phyloP scores from a whole-genome alignment of 805 yeast genomes.

The Metschnikowia lunata region DNA sequence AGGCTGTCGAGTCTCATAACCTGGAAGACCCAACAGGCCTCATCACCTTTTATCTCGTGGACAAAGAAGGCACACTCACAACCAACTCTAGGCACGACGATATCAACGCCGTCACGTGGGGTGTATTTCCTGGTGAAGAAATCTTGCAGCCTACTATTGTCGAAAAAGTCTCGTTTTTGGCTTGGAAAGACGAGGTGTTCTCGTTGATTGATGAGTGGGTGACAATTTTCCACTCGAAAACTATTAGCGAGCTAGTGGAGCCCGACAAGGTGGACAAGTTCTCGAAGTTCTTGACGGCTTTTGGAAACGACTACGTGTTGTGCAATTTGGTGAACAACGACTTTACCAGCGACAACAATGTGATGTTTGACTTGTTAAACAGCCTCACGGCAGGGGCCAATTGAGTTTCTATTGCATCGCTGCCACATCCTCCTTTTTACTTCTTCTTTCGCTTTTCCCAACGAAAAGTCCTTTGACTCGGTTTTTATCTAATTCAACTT shows the following conservation, averaged over 20 bases:
- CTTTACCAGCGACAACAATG: conserved; percentile 50
- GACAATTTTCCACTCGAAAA: conserved; percentile 40
- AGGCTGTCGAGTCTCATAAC: conserved; percentile 45
- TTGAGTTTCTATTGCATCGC: conserved; percentile 3
- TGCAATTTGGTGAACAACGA: conserved; percentile 91
- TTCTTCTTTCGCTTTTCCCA: not conserved
- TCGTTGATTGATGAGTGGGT: conserved; percentile 81
- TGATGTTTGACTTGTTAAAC: conserved; percentile 53
- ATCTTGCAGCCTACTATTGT: conserved; percentile 94
- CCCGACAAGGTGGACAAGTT: conserved; percentile 30
- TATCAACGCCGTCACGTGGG: conserved; percentile 97
- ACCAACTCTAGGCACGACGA: conserved; percentile 72
- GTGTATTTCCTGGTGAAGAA: conserved; percentile 88
- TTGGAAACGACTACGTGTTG: conserved; percentile 61
- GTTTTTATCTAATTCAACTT: conserved; percentile 22
- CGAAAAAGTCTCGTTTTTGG: conserved; percentile 84
- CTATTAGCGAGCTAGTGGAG: conserved; percentile 29
- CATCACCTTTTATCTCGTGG: conserved; percentile 76
- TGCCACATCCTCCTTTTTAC: conserved; percentile 6
- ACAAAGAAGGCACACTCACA: conserved; percentile 48
- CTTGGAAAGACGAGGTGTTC: conserved; percentile 96
- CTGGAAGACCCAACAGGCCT: conserved; percentile 31
- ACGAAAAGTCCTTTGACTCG: conserved; percentile 7
- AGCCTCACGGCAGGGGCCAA: conserved; percentile 11
- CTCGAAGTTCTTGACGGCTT: conserved; percentile 38